phyloP scores from a whole-genome alignment of 192 early-diverging fungal genomes.

The Irineochytrium annulatum region DNA sequence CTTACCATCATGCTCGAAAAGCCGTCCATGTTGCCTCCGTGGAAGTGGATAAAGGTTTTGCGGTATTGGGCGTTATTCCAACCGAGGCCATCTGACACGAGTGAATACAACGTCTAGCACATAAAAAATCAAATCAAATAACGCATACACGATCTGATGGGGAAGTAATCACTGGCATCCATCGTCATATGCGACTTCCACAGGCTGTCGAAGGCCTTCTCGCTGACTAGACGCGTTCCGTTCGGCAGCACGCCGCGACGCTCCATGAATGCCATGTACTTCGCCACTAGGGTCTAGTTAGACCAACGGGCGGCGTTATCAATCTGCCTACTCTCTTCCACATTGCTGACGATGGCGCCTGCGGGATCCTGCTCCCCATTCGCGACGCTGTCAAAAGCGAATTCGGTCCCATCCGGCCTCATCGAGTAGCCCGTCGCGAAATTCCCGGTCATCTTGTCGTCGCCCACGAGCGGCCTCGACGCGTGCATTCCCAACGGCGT shows the following conservation, averaged over 20 bases:
- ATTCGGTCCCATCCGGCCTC: not conserved
- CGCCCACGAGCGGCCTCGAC: not conserved
- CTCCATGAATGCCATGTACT: constrained; percentile 11
- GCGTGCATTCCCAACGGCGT: constrained; percentile 8
- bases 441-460: not conserved
- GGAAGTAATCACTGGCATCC: not conserved
- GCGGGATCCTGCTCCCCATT: not conserved
- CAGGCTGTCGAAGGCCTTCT: not conserved
- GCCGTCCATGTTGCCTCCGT: not conserved
- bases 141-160: not conserved
- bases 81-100: not conserved
- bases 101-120: not conserved
- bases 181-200: not conserved
- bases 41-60: not conserved
- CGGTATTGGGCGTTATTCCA: not conserved
- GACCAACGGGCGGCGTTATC: not conserved
- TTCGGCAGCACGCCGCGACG: not conserved
- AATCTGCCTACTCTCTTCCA: constrained; percentile 6
- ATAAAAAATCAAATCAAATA: not conserved
- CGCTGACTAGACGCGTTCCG: constrained; percentile 1
- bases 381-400: not conserved
- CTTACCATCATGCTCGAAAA: too few relatives aligned
- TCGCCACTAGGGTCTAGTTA: not conserved
- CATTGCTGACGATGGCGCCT: not conserved
- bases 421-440: not conserved